phyloP scores from a whole-genome alignment of 352 stramenopile genomes.

The Chrysophaeum taylorii region DNA sequence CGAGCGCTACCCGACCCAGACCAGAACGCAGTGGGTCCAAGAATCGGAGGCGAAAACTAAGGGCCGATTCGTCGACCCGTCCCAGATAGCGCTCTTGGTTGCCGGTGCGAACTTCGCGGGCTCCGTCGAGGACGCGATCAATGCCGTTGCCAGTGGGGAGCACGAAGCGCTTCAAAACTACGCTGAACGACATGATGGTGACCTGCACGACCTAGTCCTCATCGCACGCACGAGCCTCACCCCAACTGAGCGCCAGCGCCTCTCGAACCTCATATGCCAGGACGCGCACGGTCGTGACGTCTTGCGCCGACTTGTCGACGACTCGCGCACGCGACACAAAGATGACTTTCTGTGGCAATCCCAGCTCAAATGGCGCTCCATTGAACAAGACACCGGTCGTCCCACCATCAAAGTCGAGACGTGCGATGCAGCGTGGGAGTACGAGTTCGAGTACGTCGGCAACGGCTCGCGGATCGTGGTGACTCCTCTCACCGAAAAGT shows the following conservation, averaged over 20 bases:
- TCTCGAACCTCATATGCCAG: constrained; percentile 81
- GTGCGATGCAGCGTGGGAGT: constrained; percentile 73
- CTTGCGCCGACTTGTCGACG: constrained; percentile 71
- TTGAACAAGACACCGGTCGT: too few species aligned
- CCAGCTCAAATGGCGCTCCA: constrained; percentile 69
- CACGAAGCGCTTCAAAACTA: constrained; percentile 63
- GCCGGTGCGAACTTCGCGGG: constrained; percentile 70
- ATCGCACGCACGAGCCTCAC: constrained; percentile 71
- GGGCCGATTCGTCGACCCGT: constrained; percentile 43
- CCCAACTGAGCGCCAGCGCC: constrained; percentile 65
- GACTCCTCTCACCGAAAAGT: constrained; percentile 82
- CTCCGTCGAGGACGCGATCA: constrained; percentile 68
- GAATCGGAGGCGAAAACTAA: neutral
- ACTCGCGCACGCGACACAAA: constrained; percentile 39
- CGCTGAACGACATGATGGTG: constrained; percentile 63
- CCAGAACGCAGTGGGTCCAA: constrained; percentile 29
- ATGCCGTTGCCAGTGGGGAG: constrained; percentile 53
- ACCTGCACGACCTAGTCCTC: constrained; percentile 72
- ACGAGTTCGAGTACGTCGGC: constrained; percentile 85
- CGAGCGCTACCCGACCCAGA: constrained; percentile 27
- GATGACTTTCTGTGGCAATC: constrained; percentile 78
- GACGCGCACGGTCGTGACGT: constrained; percentile 80
- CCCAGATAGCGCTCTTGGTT: constrained; percentile 76
- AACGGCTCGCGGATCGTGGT: constrained; percentile 80
- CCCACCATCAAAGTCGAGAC: too few species aligned